Evolutionary conservation across 75 land plant species (phyloP), one percentile per base, ranked within the genome.

Genomic region (Pinus albicaulis): DNA sequence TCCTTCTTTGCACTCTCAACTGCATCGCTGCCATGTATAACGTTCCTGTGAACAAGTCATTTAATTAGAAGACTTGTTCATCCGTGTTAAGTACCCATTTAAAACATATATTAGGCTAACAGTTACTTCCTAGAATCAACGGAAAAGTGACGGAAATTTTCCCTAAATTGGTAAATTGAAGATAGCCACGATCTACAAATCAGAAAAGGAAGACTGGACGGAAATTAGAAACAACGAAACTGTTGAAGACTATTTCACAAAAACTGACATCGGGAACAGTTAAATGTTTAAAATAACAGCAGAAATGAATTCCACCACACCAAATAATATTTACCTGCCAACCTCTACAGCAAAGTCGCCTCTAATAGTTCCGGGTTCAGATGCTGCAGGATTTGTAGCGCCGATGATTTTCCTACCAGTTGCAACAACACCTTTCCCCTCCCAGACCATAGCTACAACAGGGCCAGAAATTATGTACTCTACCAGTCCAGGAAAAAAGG

Each of bases 361-460:
- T 74, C 97, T 92, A 80, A 96, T 93, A 77, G 99, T 93, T 20
- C 99, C 99, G 63, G 95, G 92, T 8, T 82, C 94, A 81, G 97
- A 90, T 0, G 83, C 87, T 20, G 87, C 76, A 19, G 97, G 99
- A 72, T 93, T 90, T 4, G 99, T 92, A 14, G 97, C 97, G 25
- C 97, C 97, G 77, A 96, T 94, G 57, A 96, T 84, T 81, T 81
- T 93, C 59, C 97, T 84, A 0, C 99, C 99, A 58, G 96, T 93
- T 3, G 65, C 74, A 7, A 94, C 97, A 12, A 90, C 99, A 76
- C 81, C 84, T 80, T 96, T 90, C 2, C 99, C 99, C 72, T 90
- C 90, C 99, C 97, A 96, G 19, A 93, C 87, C 98, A 93, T 96
- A 14, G 99, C 98, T 66, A 92, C 97, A 73, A 96, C 99, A 14